Evolutionary conservation across 768 basidiomycete genomes (phyloP).

Genomic region (Mycena latifolia): DNA sequence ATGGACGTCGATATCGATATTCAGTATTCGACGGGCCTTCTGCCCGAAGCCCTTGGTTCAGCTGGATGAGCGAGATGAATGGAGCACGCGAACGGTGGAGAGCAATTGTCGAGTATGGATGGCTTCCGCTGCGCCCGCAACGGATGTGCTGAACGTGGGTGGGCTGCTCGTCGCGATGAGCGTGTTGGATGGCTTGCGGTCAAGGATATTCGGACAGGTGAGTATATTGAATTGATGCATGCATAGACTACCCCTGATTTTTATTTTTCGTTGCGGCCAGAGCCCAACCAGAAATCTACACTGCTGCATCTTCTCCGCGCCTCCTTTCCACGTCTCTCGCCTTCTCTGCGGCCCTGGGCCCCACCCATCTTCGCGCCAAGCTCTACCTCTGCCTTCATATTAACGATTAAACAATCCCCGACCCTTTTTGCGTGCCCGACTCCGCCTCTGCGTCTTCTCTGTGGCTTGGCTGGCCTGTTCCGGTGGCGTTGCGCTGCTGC

Average conservation of each 20-base stretch:
- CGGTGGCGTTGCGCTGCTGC: too few species aligned
- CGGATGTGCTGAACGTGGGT: conserved; percentile 15
- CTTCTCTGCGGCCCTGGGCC: conserved; percentile 15
- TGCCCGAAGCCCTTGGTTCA: background rate
- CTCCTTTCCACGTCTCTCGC: conserved; percentile 15
- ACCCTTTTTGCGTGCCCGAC: conserved; percentile 18
- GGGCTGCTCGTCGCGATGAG: conserved; percentile 7
- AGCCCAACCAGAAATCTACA: too few species aligned
- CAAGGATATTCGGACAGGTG: background rate
- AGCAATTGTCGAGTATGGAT: conserved; percentile 19
- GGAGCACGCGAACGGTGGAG: conserved; percentile 8
- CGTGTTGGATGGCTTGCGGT: background rate
- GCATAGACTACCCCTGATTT: too few species aligned
- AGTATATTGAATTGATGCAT: background rate
- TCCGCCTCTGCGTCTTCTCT: conserved; percentile 14
- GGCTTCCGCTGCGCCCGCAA: conserved; percentile 21
- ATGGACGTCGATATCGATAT: background rate
- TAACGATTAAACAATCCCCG: conserved; percentile 17
- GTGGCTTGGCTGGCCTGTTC: conserved; percentile 19
- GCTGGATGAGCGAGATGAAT: background rate
- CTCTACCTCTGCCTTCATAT: conserved; percentile 26
- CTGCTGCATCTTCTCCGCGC: conserved; percentile 16
- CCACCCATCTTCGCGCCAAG: conserved; percentile 6
- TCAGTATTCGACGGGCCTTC: background rate
- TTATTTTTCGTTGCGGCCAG: background rate